Evolutionary conservation across 441 rosid genomes (phyloP).

Genomic region (Euphorbia celastroides): DNA sequence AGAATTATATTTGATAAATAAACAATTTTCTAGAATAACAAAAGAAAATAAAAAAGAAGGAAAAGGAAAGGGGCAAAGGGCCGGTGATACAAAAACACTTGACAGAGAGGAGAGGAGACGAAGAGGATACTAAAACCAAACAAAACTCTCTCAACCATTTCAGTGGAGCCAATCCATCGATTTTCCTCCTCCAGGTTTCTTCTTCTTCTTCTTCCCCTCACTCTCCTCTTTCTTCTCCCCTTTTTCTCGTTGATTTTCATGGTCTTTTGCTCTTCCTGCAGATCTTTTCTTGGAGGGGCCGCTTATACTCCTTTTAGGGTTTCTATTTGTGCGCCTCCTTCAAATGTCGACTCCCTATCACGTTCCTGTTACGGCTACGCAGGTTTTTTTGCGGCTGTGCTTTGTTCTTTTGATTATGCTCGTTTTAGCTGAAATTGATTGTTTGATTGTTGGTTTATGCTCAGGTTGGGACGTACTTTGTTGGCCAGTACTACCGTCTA

Average conservation of each 20-base stretch:
- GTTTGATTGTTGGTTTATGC: background rate
- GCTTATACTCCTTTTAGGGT: conserved; percentile 9
- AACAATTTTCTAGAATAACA: background rate
- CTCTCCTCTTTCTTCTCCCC: background rate
- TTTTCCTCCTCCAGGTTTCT: background rate
- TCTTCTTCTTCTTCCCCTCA: too few relatives aligned
- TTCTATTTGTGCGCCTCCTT: conserved; percentile 15
- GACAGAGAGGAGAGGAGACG: too few relatives aligned
- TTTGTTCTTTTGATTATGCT: background rate
- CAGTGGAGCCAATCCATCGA: conserved; percentile 29
- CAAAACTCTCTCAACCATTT: background rate
- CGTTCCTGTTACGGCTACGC: conserved; percentile 53
- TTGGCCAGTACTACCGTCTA: conserved; percentile 76
- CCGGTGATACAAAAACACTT: background rate
- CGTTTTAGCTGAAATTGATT: background rate
- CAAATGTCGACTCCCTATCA: conserved; percentile 53
- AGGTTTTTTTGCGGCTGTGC: conserved; percentile 27
- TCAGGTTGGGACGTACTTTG: conserved; percentile 87
- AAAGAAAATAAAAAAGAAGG: background rate
- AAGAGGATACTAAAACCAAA: background rate
- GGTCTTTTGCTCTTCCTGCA: conserved; percentile 8
- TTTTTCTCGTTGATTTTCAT: background rate
- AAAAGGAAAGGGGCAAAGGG: background rate
- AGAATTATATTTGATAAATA: too few relatives aligned
- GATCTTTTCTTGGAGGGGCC: conserved; percentile 29